Percentiles rank a stretch among this genome's conserved stretches.
Conservation (phyloP, 768 basidiomycete genomes). For the Leccinum longicurvipes region DNA sequence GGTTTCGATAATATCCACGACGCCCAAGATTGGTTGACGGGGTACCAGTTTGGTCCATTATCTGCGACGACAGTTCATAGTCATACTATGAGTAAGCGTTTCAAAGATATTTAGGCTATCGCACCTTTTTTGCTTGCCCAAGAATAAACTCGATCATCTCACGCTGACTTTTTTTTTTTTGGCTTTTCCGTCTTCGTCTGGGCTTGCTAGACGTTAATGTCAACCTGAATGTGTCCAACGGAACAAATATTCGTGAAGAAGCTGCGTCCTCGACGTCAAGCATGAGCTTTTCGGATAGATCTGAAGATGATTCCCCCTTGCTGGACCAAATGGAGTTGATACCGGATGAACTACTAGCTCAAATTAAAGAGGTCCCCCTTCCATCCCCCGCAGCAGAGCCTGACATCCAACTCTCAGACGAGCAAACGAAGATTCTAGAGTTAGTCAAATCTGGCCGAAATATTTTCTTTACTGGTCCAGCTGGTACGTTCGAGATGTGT, state of each 20-base stretch:
- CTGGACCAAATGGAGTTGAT: background rate
- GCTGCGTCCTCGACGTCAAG: slow-evolving; percentile 5
- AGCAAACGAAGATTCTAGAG: slow-evolving; percentile 41
- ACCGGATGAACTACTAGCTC: background rate
- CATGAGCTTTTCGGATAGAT: background rate
- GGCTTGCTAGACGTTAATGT: slow-evolving; percentile 18
- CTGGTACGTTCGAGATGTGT: slow-evolving; percentile 40
- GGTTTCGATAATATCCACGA: slow-evolving; percentile 31
- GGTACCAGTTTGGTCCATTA: slow-evolving; percentile 8
- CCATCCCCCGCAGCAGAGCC: slow-evolving; percentile 5
- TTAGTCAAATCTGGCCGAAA: slow-evolving; percentile 52
- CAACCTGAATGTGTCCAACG: slow-evolving; percentile 13
- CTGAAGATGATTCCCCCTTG: background rate
- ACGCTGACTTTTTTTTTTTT: background rate
- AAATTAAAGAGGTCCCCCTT: background rate
- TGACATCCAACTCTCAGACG: slow-evolving; percentile 29
- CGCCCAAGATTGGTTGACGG: slow-evolving; percentile 23
- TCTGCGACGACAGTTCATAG: slow-evolving; percentile 9
- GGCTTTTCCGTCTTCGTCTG: background rate
- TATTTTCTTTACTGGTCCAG: slow-evolving; percentile 75
- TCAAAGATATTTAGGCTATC: background rate
- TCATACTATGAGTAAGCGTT: slow-evolving; percentile 17
- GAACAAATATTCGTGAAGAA: background rate
- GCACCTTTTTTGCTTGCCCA: background rate
- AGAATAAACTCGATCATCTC: background rate